Evolutionary conservation across 148 eudicot species (phyloP).

Genomic region (Simmondsia chinensis): DNA sequence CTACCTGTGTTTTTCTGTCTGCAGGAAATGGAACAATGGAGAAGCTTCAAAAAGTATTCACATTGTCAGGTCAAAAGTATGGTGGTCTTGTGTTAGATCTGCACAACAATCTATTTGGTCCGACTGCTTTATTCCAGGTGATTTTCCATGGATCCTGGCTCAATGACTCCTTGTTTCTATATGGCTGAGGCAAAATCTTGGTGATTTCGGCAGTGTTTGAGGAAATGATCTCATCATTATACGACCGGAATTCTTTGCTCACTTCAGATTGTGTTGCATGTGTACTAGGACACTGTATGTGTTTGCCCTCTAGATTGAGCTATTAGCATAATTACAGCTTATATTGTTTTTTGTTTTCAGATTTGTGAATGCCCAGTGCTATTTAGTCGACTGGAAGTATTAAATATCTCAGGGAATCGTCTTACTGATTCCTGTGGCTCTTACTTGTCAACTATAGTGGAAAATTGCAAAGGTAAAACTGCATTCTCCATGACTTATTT

Average conservation of each 20-base stretch:
- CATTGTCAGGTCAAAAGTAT: slow-evolving; percentile 58
- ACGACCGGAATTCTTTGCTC: too few relatives aligned
- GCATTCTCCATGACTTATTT: background rate
- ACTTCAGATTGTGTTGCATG: too few relatives aligned
- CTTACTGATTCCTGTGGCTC: slow-evolving; percentile 84
- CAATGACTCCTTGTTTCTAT: too few relatives aligned
- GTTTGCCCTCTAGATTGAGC: too few relatives aligned
- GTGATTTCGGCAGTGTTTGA: too few relatives aligned
- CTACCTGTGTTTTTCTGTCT: slow-evolving; percentile 13
- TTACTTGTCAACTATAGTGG: slow-evolving; percentile 58
- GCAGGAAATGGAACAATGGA: slow-evolving; percentile 87
- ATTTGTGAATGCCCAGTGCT: slow-evolving; percentile 88
- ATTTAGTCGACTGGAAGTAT: slow-evolving; percentile 79
- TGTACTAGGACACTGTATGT: too few relatives aligned
- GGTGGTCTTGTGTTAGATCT: slow-evolving; percentile 82
- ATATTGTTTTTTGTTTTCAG: slow-evolving; percentile 23
- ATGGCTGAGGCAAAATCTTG: too few relatives aligned
- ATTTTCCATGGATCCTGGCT: background rate
- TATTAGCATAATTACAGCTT: too few relatives aligned
- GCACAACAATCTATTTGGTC: slow-evolving; percentile 83
- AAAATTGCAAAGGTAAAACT: slow-evolving; percentile 68
- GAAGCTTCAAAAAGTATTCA: slow-evolving; percentile 57
- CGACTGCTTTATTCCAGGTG: slow-evolving; percentile 81
- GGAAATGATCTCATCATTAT: too few relatives aligned
- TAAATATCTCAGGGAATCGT: slow-evolving; percentile 83